Evolutionary conservation across 345 rosid genomes (phyloP), one percentile per base, ranked within the genome.

Genomic region (Passiflora organensis): DNA sequence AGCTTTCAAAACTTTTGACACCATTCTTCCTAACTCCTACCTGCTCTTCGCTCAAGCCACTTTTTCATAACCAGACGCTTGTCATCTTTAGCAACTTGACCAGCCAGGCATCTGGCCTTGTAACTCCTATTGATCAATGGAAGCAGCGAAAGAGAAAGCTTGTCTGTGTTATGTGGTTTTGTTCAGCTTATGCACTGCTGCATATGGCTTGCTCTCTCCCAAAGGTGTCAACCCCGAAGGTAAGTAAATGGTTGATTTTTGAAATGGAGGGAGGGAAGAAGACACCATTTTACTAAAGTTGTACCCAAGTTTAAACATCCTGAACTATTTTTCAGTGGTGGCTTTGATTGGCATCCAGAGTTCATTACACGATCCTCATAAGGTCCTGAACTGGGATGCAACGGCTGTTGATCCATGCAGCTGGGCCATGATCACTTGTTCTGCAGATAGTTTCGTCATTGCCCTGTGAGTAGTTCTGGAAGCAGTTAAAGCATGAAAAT

Each of bases 221-320:
- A 71, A 81, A 74, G 97, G 95, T 57, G 89, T 87, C 51, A 87
- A 90, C 78, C 78, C 19, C 69, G 97, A 90, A 87, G 97, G 97
- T 87, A 83, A 66, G 5, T 63, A n/a, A n/a, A n/a, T n/a, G n/a
- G 48, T 25, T 37, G 20, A 32, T 47, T 32, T 23, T 32, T 24
- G 14, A 19, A 32, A 39, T 41, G 8, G 34, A 3, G 8, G 34
- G 34, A 8, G 8, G 34, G 34, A 28, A 28, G 34, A 28, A 28
- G 34, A 28, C 8, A 8, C n/a, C n/a, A n/a, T n/a, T n/a, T n/a
- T n/a, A n/a, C n/a, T n/a, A n/a, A n/a, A n/a, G n/a, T n/a, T n/a
- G n/a, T n/a, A n/a, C n/a, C n/a, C n/a, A n/a, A n/a, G n/a, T n/a
- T n/a, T n/a, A n/a, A n/a, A n/a, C n/a, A n/a, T n/a, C n/a, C n/a